Evolutionary conservation across 2,329 filamentous ascomycete genomes (phyloP).

Genomic region (Graphiopsis chlorocephala): DNA sequence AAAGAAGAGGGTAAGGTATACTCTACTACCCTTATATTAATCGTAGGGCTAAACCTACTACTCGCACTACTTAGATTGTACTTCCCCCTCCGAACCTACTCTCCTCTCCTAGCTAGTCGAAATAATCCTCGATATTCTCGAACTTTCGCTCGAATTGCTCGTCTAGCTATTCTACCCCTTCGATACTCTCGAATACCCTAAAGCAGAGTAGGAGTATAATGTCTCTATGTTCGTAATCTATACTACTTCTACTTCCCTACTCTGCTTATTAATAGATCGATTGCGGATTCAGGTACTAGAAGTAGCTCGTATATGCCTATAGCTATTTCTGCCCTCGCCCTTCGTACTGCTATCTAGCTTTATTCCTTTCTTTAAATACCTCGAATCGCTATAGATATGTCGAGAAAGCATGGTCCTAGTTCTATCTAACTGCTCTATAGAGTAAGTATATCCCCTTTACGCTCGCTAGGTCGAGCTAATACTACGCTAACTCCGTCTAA

Average conservation of each 20-base stretch:
- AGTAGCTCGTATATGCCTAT: conserved; percentile 2
- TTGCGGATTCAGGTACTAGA: background rate
- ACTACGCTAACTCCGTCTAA: background rate
- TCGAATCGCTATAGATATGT: background rate
- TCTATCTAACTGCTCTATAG: background rate
- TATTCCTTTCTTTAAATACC: background rate
- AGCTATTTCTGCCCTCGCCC: background rate
- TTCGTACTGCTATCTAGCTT: background rate
- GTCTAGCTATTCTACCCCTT: background rate
- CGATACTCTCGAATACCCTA: background rate
- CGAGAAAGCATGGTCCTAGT: background rate
- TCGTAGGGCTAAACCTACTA: background rate
- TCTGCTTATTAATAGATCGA: background rate
- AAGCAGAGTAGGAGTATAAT: background rate
- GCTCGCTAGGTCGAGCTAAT: background rate
- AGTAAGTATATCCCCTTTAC: background rate
- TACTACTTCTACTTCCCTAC: background rate
- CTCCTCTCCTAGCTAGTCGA: background rate
- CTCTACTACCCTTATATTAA: background rate
- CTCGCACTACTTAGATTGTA: background rate
- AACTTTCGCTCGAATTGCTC: background rate
- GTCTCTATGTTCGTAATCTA: background rate
- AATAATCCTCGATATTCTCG: background rate
- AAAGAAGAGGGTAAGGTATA: too few relatives aligned
- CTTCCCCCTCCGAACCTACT: background rate